Base-by-base conservation (phyloP, 2,329 filamentous ascomycete species). In the Alternaria metachromatica region DNA sequence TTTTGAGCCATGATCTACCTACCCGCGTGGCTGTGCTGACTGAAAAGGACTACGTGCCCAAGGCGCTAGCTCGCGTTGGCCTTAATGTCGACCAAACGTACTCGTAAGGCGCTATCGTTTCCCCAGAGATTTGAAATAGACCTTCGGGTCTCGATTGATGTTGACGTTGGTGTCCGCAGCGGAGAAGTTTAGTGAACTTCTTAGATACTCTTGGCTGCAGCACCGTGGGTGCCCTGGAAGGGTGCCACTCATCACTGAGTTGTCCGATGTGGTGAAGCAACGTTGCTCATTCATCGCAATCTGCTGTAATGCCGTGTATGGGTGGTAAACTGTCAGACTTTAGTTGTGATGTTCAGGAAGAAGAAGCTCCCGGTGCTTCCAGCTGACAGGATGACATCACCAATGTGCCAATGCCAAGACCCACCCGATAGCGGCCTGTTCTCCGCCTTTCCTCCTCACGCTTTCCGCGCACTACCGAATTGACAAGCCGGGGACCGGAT, bases 1-100 rank as follows among this genome's bases (percentile, higher is more conserved):
- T 44, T 59, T 67, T 58, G 12, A 51, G 62, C 43, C 8, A n/a
- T 41, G 51, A 58, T 54, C 15, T 21, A 13, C 55, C 21, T 30
- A 21, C 37, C 43, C 41, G 53, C 43, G 66, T 63, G 66, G 68
- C 68, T 70, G 62, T 70, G 64, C 53, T 20, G 33, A 45, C 50
- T 30, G 25, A 60, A 56, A 28, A 20, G 26, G 54, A 55, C 28
- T 46, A 43, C 41, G 13, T 56, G 45, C 18, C 33, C 45, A 61
- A 61, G 58, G 45, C 58, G 45, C 58, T 21, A 37, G 33, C 20
- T 3, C 9, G 15, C n/a, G 28, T 30, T 21, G 49, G 8, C 20
- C 30, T 53, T 21, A 10, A 53, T 53, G 20, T 33, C 13, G 28
- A 21, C 49, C 28, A 15, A 53, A 37, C 13, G 1, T 53, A 51